Percentiles rank a stretch among this genome's conserved stretches.
Evolutionary conservation across 768 basidiomycete genomes (phyloP).

Genomic region (Phlebiopsis flavidoalba): DNA sequence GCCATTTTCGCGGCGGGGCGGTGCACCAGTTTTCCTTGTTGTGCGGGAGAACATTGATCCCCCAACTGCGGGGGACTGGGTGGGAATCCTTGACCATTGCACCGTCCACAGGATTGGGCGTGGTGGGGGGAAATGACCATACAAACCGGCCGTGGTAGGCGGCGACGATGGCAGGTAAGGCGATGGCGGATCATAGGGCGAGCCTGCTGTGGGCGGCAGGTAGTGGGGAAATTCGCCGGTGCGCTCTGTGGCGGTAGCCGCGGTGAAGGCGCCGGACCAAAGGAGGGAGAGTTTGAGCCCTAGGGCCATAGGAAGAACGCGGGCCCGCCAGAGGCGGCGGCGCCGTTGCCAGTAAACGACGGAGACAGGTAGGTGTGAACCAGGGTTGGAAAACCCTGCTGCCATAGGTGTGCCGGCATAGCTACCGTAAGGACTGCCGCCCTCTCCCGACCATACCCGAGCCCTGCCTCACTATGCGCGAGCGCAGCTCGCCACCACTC

Average conservation of each 20-base stretch:
- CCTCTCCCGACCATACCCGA: slow-evolving; percentile 57
- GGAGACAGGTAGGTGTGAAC: slow-evolving; percentile 27
- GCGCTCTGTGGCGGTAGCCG: slow-evolving; percentile 2
- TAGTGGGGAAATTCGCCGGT: slow-evolving; percentile 17
- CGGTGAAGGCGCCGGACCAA: slow-evolving; percentile 10
- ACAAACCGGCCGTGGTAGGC: slow-evolving; percentile 14
- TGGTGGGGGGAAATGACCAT: slow-evolving; percentile 31
- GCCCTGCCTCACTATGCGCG: slow-evolving; percentile 59
- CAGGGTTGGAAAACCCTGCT: slow-evolving; percentile 26
- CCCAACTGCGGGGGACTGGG: slow-evolving; percentile 13
- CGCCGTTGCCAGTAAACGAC: not conserved
- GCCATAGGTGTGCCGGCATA: slow-evolving; percentile 32
- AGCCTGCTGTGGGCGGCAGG: slow-evolving; percentile 23
- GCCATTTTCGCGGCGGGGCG: slow-evolving; percentile 15
- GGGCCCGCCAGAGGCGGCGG: not conserved
- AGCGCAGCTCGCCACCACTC: slow-evolving; percentile 58
- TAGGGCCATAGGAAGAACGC: slow-evolving; percentile 8
- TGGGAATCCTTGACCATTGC: slow-evolving; percentile 12
- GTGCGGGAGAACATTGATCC: slow-evolving; percentile 14
- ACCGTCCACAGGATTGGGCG: slow-evolving; percentile 26
- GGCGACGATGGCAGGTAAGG: slow-evolving; percentile 11
- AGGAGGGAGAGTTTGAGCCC: slow-evolving; percentile 12
- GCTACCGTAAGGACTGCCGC: slow-evolving; percentile 34
- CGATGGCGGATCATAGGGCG: slow-evolving; percentile 14
- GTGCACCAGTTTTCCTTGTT: slow-evolving; percentile 11